These are phyloP conservation scores for Escallonia herrerae DNA, from an alignment of 129 eudicot genomes.

Conservation along the genomic window DNA sequence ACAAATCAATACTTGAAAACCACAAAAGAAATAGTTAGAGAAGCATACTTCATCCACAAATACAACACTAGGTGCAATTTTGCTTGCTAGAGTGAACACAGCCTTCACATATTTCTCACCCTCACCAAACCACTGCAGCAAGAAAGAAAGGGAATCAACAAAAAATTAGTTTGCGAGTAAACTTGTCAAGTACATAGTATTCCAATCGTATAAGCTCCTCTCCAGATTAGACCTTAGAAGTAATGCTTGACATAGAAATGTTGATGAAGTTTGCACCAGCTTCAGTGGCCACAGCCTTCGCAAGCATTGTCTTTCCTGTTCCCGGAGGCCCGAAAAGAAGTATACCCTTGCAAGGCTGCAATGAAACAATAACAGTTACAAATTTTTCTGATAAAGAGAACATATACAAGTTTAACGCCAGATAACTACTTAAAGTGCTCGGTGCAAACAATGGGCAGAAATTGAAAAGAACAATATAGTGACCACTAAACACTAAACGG, in stretches of 20 bases:
- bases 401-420: background rate
- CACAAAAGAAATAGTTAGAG: background rate
- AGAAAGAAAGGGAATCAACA: constrained; percentile 1
- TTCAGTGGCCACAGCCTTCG: constrained; percentile 98
- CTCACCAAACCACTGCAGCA: constrained; percentile 93
- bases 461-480: background rate
- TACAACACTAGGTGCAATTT: constrained; percentile 90
- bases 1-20: background rate
- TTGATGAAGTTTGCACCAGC: constrained; percentile 99
- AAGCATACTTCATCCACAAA: constrained; percentile 89
- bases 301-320: constrained; percentile 98
- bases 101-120: constrained; percentile 98
- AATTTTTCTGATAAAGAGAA: background rate
- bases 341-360: constrained; percentile 96
- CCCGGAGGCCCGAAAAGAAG: constrained; percentile 98
- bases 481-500: background rate
- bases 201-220: background rate
- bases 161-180: constrained; percentile 7
- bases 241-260: constrained; percentile 93
- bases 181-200: background rate
- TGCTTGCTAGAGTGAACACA: constrained; percentile 89
- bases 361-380: constrained; percentile 8
- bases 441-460: background rate
- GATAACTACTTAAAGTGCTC: background rate
- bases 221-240: constrained; percentile 61